Conservation (phyloP, 2,329 filamentous ascomycete species). For the Aureobasidium sp. region DNA sequence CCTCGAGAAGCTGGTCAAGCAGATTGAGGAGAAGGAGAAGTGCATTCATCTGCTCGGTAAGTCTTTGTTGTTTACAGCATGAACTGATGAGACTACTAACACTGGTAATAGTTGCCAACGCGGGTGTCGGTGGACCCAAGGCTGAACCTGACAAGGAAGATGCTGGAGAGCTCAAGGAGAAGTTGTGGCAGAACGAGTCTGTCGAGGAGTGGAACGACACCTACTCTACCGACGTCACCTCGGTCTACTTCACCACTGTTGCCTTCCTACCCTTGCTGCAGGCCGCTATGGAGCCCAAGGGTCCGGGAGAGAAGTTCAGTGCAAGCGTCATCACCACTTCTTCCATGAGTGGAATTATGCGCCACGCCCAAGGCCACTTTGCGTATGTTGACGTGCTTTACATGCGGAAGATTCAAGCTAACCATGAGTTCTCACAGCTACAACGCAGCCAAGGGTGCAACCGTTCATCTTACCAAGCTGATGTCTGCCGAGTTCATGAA, state of each 20-base stretch:
- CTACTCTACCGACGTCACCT: constrained; percentile 67
- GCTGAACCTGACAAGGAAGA: constrained; percentile 45
- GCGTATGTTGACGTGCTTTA: constrained; percentile 25
- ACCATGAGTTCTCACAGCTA: constrained; percentile 36
- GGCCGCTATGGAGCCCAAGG: constrained; percentile 55
- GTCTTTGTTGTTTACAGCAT: constrained; percentile 30
- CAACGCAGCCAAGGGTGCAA: constrained; percentile 67
- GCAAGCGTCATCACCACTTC: constrained; percentile 64
- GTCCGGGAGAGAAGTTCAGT: constrained; percentile 50
- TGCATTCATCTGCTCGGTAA: constrained; percentile 62
- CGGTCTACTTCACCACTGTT: constrained; percentile 67
- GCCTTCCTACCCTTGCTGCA: constrained; percentile 63
- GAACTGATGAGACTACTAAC: not conserved
- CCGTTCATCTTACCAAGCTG: constrained; percentile 64
- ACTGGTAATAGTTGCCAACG: constrained; percentile 34
- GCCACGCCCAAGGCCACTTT: constrained; percentile 63
- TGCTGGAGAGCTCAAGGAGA: constrained; percentile 47
- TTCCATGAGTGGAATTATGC: constrained; percentile 67
- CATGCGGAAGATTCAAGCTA: not conserved
- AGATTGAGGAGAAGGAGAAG: constrained; percentile 52
- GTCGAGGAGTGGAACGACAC: constrained; percentile 64
- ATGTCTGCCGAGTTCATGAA: constrained; percentile 58
- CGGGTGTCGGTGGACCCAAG: constrained; percentile 59
- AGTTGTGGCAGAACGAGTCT: constrained; percentile 56
- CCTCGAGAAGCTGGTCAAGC: constrained; percentile 46